phyloP scores from a whole-genome alignment of 768 basidiomycete genomes.

The Russula ochroleuca region DNA sequence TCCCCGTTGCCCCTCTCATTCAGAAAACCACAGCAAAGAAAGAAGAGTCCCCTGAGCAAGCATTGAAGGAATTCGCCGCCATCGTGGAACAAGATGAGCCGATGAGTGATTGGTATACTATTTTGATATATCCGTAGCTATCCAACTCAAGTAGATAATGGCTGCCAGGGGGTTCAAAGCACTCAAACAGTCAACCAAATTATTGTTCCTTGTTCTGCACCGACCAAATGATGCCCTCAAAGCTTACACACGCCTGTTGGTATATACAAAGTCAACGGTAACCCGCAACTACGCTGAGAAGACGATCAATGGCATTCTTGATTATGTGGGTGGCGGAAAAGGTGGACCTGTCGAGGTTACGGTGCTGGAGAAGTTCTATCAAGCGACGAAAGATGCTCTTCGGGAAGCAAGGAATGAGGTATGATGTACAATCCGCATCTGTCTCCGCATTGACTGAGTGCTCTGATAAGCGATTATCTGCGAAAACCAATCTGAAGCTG shows the following conservation, averaged over 20 bases:
- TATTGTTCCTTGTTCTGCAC: constrained; percentile 75
- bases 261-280: constrained; percentile 93
- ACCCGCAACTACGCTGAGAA: constrained; percentile 97
- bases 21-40: constrained; percentile 63
- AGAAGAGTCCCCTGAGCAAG: constrained; percentile 89
- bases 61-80: constrained; percentile 80
- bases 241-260: constrained; percentile 81
- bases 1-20: not conserved
- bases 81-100: constrained; percentile 92
- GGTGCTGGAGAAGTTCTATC: constrained; percentile 91
- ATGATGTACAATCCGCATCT: not conserved
- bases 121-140: constrained; percentile 2
- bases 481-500: constrained; percentile 94
- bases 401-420: constrained; percentile 97
- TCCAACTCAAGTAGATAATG: constrained; percentile 5
- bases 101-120: constrained; percentile 83
- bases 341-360: constrained; percentile 76
- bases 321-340: constrained; percentile 92
- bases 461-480: constrained; percentile 68
- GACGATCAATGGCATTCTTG: constrained; percentile 95
- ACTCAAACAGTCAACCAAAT: constrained; percentile 93
- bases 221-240: constrained; percentile 80
- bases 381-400: constrained; percentile 83
- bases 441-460: not conserved
- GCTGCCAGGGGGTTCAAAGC: constrained; percentile 92